These are phyloP conservation scores for Rhododendron ferrugineum DNA, from an alignment of 148 eudicot species.

Conservation along the genomic window DNA sequence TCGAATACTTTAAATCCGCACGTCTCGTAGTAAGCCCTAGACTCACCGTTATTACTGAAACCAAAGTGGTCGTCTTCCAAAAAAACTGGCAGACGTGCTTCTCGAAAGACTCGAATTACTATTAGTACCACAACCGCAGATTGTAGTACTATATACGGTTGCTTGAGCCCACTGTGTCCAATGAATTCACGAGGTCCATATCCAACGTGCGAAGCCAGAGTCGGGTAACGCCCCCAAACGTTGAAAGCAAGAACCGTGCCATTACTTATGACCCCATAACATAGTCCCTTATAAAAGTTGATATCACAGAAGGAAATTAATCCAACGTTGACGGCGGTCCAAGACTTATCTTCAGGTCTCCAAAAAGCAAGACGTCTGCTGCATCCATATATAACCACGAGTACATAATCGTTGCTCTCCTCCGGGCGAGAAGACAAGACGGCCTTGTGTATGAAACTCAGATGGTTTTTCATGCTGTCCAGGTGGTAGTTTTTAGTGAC, in stretches of 20 bases:
- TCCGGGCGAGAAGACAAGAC: constrained; percentile 5
- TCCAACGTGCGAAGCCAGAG: neutral
- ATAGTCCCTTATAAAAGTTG: neutral
- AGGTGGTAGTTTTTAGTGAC: no score
- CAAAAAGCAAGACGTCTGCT: neutral
- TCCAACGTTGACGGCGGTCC: neutral
- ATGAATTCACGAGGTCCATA: neutral
- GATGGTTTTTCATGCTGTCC: neutral
- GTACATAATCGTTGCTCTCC: neutral
- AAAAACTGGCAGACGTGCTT: neutral
- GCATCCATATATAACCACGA: neutral
- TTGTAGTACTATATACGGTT: neutral
- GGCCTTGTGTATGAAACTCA: neutral
- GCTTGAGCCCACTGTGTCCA: neutral
- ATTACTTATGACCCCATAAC: neutral
- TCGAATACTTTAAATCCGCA: neutral
- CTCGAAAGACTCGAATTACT: neutral
- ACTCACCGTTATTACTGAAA: neutral
- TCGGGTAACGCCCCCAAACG: neutral
- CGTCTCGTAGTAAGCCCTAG: neutral
- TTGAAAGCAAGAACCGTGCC: neutral
- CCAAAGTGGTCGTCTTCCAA: neutral
- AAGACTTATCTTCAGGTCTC: neutral
- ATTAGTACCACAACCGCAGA: neutral
- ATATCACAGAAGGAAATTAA: neutral